Percentiles rank a stretch among this genome's conserved stretches.
phyloP scores from a whole-genome alignment of 1,139 yeast species.

The Blastobotrys persicus region DNA sequence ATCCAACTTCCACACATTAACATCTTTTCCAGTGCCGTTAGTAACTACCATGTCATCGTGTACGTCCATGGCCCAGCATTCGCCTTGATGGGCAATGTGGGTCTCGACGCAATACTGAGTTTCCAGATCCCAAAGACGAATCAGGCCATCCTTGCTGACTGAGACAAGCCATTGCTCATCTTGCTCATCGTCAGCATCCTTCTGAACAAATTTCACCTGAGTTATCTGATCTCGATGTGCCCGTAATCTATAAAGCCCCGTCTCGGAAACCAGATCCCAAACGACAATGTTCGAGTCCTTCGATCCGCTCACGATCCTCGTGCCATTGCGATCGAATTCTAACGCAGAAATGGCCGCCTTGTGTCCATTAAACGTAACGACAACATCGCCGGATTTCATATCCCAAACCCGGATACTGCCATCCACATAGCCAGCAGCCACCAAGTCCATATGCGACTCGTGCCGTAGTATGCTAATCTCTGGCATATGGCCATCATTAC shows the following conservation, averaged over 20 bases:
- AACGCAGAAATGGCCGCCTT: constrained; percentile 68
- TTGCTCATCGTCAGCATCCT: constrained; percentile 24
- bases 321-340: constrained; percentile 74
- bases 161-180: constrained; percentile 63
- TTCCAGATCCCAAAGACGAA: constrained; percentile 90
- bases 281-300: constrained; percentile 77
- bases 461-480: constrained; percentile 61
- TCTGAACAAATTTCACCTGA: constrained; percentile 51
- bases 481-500: constrained; percentile 31
- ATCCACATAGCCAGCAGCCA: constrained; percentile 88
- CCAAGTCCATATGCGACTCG: constrained; percentile 52
- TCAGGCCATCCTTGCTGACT: constrained; percentile 82
- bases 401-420: constrained; percentile 96
- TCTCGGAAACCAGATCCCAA: constrained; percentile 95
- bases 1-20: constrained; percentile 77
- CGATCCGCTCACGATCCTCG: constrained; percentile 82
- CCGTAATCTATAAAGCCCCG: constrained; percentile 78
- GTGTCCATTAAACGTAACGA: constrained; percentile 86
- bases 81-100: constrained; percentile 89
- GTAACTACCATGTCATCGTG: constrained; percentile 48
- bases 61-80: constrained; percentile 73
- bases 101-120: constrained; percentile 91
- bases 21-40: constrained; percentile 75
- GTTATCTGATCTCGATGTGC: constrained; percentile 92
- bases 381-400: constrained; percentile 67